Evolutionary conservation across 345 rosid species (phyloP).

Genomic region (Moringa oleifera): DNA sequence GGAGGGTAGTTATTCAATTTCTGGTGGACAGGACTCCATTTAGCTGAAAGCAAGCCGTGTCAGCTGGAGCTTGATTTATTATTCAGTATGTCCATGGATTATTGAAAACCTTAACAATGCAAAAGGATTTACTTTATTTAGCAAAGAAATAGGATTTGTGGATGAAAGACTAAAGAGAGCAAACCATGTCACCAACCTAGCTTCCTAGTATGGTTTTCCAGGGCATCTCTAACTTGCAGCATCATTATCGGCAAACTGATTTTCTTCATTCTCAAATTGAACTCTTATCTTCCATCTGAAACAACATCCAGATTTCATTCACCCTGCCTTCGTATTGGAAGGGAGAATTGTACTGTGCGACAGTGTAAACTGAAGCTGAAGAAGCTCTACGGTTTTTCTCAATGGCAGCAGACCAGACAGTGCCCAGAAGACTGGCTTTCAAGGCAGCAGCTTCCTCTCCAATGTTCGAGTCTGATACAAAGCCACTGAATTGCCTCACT

Average conservation of each 20-base stretch:
- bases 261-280: not conserved
- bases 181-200: too few species aligned
- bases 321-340: slow-evolving; percentile 62
- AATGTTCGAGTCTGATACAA: slow-evolving; percentile 45
- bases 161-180: too few species aligned
- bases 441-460: slow-evolving; percentile 79
- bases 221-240: too few species aligned
- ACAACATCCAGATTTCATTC: slow-evolving; percentile 73
- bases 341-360: slow-evolving; percentile 90
- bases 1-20: too few species aligned
- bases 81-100: not conserved
- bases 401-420: slow-evolving; percentile 57
- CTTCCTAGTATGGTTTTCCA: too few species aligned
- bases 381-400: slow-evolving; percentile 33
- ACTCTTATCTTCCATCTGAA: slow-evolving; percentile 31
- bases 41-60: too few species aligned
- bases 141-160: too few species aligned
- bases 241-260: not conserved
- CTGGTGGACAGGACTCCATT: too few species aligned
- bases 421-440: slow-evolving; percentile 50
- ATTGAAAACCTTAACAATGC: too few species aligned
- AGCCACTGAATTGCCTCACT: slow-evolving; percentile 70
- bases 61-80: not conserved
- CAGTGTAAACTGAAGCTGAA: slow-evolving; percentile 41
- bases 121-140: too few species aligned